Evolutionary conservation across 2,329 filamentous ascomycete genomes (phyloP).

Genomic region (Diaporthe citri): DNA sequence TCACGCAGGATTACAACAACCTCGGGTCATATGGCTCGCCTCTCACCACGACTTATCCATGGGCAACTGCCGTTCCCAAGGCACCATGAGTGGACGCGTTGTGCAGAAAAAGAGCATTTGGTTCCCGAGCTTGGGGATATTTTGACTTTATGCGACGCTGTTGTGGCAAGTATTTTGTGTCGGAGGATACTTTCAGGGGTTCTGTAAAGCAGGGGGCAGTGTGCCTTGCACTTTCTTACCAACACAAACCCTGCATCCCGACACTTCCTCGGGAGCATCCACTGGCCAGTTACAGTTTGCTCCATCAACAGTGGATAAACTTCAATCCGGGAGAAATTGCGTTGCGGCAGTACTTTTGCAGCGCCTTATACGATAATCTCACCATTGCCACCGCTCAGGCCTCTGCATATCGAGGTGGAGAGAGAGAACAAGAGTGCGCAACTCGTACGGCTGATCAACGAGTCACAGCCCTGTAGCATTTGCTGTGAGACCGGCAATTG

Average conservation of each 20-base stretch:
- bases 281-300: not conserved
- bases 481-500: slow-evolving; percentile 9
- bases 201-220: not conserved
- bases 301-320: not conserved
- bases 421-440: not conserved
- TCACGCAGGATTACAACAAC: slow-evolving; percentile 59
- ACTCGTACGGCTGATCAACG: not conserved
- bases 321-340: not conserved
- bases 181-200: slow-evolving; percentile 2
- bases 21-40: slow-evolving; percentile 58
- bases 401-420: not conserved
- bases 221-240: not conserved
- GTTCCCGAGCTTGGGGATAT: not conserved
- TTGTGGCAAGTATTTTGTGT: not conserved
- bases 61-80: slow-evolving; percentile 55
- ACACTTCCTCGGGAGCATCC: not conserved
- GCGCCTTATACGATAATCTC: slow-evolving; percentile 2
- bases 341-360: not conserved
- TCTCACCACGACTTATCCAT: slow-evolving; percentile 60
- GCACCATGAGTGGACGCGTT: not conserved
- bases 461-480: slow-evolving; percentile 1
- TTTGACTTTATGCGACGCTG: slow-evolving; percentile 5
- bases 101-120: slow-evolving; percentile 34
- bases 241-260: not conserved
- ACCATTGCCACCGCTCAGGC: slow-evolving; percentile 5